phyloP scores from a whole-genome alignment of 2,329 filamentous ascomycete species.

The Phaeomoniella chlamydospora region DNA sequence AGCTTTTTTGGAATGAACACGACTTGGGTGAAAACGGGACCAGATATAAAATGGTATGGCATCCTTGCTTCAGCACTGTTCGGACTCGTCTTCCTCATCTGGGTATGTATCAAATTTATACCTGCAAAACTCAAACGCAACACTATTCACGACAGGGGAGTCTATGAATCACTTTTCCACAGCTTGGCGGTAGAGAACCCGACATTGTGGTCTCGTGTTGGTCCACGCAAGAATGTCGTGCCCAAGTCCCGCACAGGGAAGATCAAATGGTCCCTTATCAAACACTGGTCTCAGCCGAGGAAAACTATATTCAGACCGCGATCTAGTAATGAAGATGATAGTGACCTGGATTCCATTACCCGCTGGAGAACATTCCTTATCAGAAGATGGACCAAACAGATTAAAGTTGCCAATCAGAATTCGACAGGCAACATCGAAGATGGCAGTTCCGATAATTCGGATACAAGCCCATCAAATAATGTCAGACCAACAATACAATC shows the following conservation, averaged over 20 bases:
- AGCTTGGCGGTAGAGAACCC: constrained; percentile 31
- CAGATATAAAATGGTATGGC: constrained; percentile 35
- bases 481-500: neutral
- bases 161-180: constrained; percentile 36
- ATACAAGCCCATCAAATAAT: neutral
- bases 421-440: neutral
- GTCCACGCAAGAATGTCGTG: constrained; percentile 25
- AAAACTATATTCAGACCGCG: constrained; percentile 19
- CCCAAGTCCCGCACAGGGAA: constrained; percentile 21
- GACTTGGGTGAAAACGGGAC: constrained; percentile 25
- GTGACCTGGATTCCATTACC: neutral
- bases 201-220: constrained; percentile 31
- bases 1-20: constrained; percentile 31
- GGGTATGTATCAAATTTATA: constrained; percentile 33
- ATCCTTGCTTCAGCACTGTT: constrained; percentile 30
- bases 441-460: neutral
- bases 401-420: neutral
- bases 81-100: constrained; percentile 27
- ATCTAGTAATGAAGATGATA: neutral
- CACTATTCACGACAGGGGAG: constrained; percentile 30
- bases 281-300: constrained; percentile 28
- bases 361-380: neutral
- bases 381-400: neutral
- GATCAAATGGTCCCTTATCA: constrained; percentile 34
- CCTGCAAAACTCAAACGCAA: constrained; percentile 24